Percentiles rank a stretch among this genome's conserved stretches.
These are phyloP conservation scores for Porphyrellus cyaneotinctus DNA, from an alignment of 768 basidiomycete species.

Conservation along the genomic window DNA sequence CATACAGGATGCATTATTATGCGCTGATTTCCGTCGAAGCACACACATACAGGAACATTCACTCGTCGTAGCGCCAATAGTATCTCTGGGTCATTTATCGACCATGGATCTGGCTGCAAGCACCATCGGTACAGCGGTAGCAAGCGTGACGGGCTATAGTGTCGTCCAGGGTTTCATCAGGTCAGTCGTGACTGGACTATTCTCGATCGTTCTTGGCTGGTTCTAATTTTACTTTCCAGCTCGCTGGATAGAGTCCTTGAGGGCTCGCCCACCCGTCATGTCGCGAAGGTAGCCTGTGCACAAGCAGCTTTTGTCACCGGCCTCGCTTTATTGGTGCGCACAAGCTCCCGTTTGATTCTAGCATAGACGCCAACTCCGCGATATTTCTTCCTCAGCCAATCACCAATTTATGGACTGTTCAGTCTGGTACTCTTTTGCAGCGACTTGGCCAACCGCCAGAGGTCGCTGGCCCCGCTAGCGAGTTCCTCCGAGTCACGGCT, in stretches of 20 bases:
- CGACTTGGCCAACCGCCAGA: slow-evolving; percentile 35
- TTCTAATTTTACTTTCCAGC: slow-evolving; percentile 17
- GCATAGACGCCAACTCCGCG: background rate
- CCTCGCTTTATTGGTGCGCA: slow-evolving; percentile 20
- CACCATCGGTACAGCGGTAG: slow-evolving; percentile 39
- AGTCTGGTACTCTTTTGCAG: slow-evolving; percentile 37
- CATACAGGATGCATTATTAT: background rate
- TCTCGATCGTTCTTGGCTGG: background rate
- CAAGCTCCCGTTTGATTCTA: background rate
- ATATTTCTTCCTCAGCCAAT: slow-evolving; percentile 15
- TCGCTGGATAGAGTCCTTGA: slow-evolving; percentile 20
- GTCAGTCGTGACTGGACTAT: slow-evolving; percentile 31
- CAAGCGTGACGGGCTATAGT: slow-evolving; percentile 41
- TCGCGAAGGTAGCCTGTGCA: slow-evolving; percentile 17
- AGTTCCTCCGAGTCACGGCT: slow-evolving; percentile 38
- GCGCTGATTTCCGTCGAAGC: slow-evolving; percentile 10
- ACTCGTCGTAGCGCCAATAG: slow-evolving; percentile 22
- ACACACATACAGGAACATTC: slow-evolving; percentile 22
- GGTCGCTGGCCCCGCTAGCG: slow-evolving; percentile 36
- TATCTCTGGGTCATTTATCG: slow-evolving; percentile 52
- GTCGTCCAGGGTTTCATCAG: slow-evolving; percentile 36
- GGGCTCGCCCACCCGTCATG: slow-evolving; percentile 8
- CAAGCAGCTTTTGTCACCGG: slow-evolving; percentile 23
- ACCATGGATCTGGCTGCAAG: slow-evolving; percentile 50
- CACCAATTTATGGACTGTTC: slow-evolving; percentile 18